Evolutionary conservation across 2,329 filamentous ascomycete genomes (phyloP).

Genomic region (Hypomyces perniciosus): DNA sequence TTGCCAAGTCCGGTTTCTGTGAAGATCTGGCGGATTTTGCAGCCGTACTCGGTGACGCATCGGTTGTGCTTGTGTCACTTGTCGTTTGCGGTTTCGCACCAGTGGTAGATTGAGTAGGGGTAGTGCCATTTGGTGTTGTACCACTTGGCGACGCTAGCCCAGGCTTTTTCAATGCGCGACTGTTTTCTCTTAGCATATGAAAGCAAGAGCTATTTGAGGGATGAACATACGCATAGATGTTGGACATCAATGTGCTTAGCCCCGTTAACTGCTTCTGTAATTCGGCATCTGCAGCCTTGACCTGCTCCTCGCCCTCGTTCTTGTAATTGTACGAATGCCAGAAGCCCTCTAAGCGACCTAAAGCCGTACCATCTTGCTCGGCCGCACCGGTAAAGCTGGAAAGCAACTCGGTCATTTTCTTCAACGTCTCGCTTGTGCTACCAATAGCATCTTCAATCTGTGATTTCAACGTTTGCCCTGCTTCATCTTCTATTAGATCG

Average conservation of each 20-base stretch:
- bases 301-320: constrained; percentile 26
- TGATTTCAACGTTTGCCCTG: constrained; percentile 20
- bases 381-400: constrained; percentile 22
- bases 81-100: background rate
- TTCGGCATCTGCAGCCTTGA: constrained; percentile 23
- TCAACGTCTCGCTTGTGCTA: constrained; percentile 21
- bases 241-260: constrained; percentile 27
- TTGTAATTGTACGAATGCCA: constrained; percentile 30
- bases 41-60: background rate
- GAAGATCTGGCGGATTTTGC: background rate
- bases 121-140: constrained; percentile 5
- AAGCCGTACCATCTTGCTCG: constrained; percentile 14
- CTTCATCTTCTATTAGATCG: constrained; percentile 26
- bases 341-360: constrained; percentile 23
- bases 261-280: constrained; percentile 24
- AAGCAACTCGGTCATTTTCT: constrained; percentile 26
- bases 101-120: background rate
- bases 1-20: background rate
- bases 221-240: constrained; percentile 27
- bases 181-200: background rate
- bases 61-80: background rate
- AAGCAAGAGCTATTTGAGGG: too few relatives aligned
- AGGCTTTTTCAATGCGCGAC: constrained; percentile 26
- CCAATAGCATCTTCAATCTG: constrained; percentile 26
- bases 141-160: constrained; percentile 13